These are phyloP conservation scores for Allium sativum DNA, from an alignment of 106 monocot genomes.

Conservation along the genomic window DNA sequence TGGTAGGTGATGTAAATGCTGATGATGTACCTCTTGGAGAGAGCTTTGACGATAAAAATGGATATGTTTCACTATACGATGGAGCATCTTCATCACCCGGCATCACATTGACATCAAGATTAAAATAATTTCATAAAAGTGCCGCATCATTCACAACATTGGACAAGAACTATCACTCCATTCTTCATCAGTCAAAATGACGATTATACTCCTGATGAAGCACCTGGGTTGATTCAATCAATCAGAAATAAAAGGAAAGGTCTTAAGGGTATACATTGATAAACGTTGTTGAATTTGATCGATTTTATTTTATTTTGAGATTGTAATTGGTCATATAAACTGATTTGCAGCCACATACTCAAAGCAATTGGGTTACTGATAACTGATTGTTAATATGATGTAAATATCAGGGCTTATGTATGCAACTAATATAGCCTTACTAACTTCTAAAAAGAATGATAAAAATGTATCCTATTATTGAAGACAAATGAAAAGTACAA, in stretches of 20 bases:
- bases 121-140: slow-evolving; percentile 78
- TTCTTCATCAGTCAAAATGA: slow-evolving; percentile 95
- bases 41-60: slow-evolving; percentile 62
- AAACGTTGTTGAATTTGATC: not conserved
- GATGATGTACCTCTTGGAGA: slow-evolving; percentile 40
- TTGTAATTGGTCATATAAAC: slow-evolving; percentile 1
- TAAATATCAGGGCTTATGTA: no score
- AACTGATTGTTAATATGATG: no score
- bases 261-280: not conserved
- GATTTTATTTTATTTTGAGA: not conserved
- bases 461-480: no score
- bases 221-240: not conserved
- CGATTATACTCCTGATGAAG: slow-evolving; percentile 33
- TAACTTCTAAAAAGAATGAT: not conserved
- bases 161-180: slow-evolving; percentile 90
- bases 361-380: not conserved
- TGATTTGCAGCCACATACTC: slow-evolving; percentile 5
- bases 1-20: slow-evolving; percentile 68
- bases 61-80: slow-evolving; percentile 52
- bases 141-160: slow-evolving; percentile 71
- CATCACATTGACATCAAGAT: slow-evolving; percentile 68
- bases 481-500: no score
- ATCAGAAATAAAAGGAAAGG: slow-evolving; percentile 2
- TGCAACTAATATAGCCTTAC: no score
- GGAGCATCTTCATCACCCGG: slow-evolving; percentile 66